Percentiles rank a stretch among this genome's conserved stretches.
Evolutionary conservation across 805 yeast species (phyloP).

Genomic region (Saccharomycodes ludwigii): DNA sequence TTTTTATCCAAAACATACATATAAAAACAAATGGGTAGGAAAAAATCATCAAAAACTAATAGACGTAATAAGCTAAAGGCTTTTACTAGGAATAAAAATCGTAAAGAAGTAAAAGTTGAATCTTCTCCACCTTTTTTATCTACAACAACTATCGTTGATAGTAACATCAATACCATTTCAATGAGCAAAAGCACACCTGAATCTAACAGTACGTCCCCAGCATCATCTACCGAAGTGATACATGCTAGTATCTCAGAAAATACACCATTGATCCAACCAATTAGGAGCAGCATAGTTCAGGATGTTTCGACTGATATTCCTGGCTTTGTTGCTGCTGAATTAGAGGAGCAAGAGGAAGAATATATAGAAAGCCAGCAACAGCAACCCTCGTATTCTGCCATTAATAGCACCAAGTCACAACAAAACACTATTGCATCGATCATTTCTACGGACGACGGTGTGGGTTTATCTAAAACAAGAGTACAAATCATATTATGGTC

Average conservation of each 20-base stretch:
- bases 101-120: no score
- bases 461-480: constrained; percentile 9
- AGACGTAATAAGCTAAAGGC: constrained; percentile 12
- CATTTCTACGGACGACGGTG: neutral
- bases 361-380: constrained; percentile 4
- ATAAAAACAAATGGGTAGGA: neutral
- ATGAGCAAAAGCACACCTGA: neutral
- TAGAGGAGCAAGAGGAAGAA: constrained; percentile 8
- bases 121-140: no score
- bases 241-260: no score
- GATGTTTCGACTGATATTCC: constrained; percentile 24
- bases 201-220: no score
- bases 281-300: constrained; percentile 1
- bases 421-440: neutral
- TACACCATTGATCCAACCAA: constrained; percentile 2
- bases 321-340: constrained; percentile 24
- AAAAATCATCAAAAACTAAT: constrained; percentile 6
- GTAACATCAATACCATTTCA: no score
- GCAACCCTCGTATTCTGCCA: constrained; percentile 1
- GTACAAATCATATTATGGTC: constrained; percentile 27
- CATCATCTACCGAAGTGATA: no score
- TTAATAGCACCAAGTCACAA: constrained; percentile 1
- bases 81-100: constrained; percentile 23
- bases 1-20: no score
- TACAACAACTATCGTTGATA: no score